Evolutionary conservation across 768 basidiomycete species (phyloP).

Genomic region (Postia placenta): DNA sequence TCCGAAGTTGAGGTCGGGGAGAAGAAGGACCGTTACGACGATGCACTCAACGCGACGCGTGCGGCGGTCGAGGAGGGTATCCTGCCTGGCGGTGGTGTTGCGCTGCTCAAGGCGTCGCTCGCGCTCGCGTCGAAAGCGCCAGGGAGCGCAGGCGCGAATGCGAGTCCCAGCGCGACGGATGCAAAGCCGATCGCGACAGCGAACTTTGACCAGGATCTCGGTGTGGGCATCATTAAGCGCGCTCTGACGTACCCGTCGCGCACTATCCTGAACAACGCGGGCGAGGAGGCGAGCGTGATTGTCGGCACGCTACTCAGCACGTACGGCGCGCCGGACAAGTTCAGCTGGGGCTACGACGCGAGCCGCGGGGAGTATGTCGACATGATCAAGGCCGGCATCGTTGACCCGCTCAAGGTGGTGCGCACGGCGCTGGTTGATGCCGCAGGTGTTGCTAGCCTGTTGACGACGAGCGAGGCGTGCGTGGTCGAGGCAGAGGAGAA

Average conservation of each 20-base stretch:
- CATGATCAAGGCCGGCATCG: constrained; percentile 91
- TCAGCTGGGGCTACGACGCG: constrained; percentile 86
- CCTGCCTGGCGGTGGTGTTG: constrained; percentile 93
- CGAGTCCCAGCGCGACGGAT: constrained; percentile 28
- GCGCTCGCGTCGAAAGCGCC: constrained; percentile 48
- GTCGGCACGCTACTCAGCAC: constrained; percentile 76
- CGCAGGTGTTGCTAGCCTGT: constrained; percentile 83
- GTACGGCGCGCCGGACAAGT: constrained; percentile 71
- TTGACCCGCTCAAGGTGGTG: constrained; percentile 95
- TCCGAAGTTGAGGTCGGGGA: constrained; percentile 96
- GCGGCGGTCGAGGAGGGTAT: constrained; percentile 99
- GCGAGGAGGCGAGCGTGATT: constrained; percentile 90
- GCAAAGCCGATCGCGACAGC: constrained; percentile 65
- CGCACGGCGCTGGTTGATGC: constrained; percentile 91
- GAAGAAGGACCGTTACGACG: constrained; percentile 99
- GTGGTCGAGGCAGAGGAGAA: constrained; percentile 90
- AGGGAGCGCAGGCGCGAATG: constrained; percentile 14
- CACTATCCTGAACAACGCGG: constrained; percentile 89
- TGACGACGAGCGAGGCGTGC: constrained; percentile 91
- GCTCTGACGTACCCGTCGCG: constrained; percentile 81
- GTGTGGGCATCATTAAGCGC: constrained; percentile 86
- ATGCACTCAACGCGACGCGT: constrained; percentile 95
- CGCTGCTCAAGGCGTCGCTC: constrained; percentile 80
- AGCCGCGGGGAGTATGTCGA: constrained; percentile 89
- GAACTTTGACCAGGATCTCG: constrained; percentile 98